A percentile compares a stretch with the other conserved stretches of the same genome.
phyloP scores from a whole-genome alignment of 805 yeast species.

The Saturnispora sanitii region DNA sequence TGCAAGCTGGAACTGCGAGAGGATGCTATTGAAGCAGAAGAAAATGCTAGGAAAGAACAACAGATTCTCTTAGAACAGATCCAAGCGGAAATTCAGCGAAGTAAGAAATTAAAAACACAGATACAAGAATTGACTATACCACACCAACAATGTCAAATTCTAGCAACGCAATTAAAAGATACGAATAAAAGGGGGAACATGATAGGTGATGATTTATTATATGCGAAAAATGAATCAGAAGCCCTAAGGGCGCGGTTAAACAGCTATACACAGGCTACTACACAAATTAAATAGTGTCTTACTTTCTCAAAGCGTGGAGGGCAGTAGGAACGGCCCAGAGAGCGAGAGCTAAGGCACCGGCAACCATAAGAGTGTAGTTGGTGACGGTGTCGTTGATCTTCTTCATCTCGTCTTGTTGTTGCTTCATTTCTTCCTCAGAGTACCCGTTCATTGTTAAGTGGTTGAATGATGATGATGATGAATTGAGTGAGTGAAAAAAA shows the following conservation, averaged over 20 bases:
- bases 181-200: no score
- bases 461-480: neutral
- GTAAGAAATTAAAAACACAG: neutral
- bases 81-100: neutral
- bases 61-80: slow-evolving; percentile 21
- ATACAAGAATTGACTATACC: neutral
- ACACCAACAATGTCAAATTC: no score
- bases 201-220: neutral
- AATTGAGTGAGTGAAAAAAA: neutral
- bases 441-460: slow-evolving; percentile 20
- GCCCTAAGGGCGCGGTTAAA: neutral
- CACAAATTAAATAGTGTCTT: neutral
- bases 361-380: slow-evolving; percentile 45
- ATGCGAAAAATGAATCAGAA: no score
- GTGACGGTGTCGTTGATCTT: slow-evolving; percentile 56
- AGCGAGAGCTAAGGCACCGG: slow-evolving; percentile 55
- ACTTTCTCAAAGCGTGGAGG: slow-evolving; percentile 41
- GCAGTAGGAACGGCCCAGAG: slow-evolving; percentile 51
- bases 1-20: slow-evolving; percentile 32
- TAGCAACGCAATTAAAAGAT: no score
- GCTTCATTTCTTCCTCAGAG: slow-evolving; percentile 33
- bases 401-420: slow-evolving; percentile 50
- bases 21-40: slow-evolving; percentile 14
- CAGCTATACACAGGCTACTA: neutral
- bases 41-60: slow-evolving; percentile 18